phyloP scores from a whole-genome alignment of 345 rosid species.

The Microthlaspi erraticum region DNA sequence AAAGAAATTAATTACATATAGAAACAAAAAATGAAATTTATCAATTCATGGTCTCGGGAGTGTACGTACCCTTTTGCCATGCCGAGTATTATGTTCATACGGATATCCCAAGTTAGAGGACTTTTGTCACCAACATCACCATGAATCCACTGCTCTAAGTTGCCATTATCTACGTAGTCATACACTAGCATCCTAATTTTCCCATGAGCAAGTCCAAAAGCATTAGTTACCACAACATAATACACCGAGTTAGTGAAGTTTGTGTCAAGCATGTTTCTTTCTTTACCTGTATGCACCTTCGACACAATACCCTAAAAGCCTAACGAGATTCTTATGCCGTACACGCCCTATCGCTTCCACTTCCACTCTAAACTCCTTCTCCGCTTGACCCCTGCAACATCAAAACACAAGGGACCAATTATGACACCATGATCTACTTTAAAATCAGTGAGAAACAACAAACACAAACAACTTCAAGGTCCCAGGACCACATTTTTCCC shows the following conservation, averaged over 20 bases:
- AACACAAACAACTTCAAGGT: no score
- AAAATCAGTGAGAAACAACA: background rate
- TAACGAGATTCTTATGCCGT: slow-evolving; percentile 90
- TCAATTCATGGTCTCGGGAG: background rate
- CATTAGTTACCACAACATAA: slow-evolving; percentile 11
- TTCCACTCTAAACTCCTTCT: slow-evolving; percentile 96
- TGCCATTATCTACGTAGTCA: slow-evolving; percentile 89
- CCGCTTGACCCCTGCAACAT: slow-evolving; percentile 86
- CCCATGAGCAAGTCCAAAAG: slow-evolving; percentile 18
- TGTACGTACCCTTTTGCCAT: slow-evolving; percentile 94
- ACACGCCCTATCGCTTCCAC: slow-evolving; percentile 95
- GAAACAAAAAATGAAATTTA: background rate
- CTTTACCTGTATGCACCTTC: slow-evolving; percentile 94
- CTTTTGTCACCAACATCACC: slow-evolving; percentile 92
- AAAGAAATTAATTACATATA: slow-evolving; percentile 1
- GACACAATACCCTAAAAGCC: slow-evolving; percentile 88
- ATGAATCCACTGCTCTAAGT: slow-evolving; percentile 95
- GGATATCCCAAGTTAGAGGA: slow-evolving; percentile 92
- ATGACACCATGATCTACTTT: slow-evolving; percentile 6
- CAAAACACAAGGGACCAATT: slow-evolving; percentile 15
- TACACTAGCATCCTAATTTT: slow-evolving; percentile 90
- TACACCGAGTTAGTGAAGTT: background rate
- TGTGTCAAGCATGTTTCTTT: background rate
- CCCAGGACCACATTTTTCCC: slow-evolving; percentile 31
- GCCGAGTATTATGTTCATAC: slow-evolving; percentile 81